A percentile compares a stretch with the other conserved stretches of the same genome.
phyloP scores from a whole-genome alignment of 345 rosid species.

The thale cress (Arabidopsis thaliana) region TAIR10.1 NC_003070.9:19225001-19225500 shows the following conservation, averaged over 20 bases:
- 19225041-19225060: slow-evolving; percentile 6
- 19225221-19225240: slow-evolving; percentile 47
- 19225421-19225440: slow-evolving; percentile 26
- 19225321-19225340: slow-evolving; percentile 27
- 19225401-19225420: slow-evolving; percentile 51
- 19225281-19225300: background rate
- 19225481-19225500: background rate
- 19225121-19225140: slow-evolving; percentile 42
- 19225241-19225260: slow-evolving; percentile 51
- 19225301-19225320: background rate
- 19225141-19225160: background rate
- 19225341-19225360: slow-evolving; percentile 44
- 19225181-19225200: slow-evolving; percentile 41
- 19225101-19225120: slow-evolving; percentile 42
- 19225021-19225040: slow-evolving; percentile 47
- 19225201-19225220: slow-evolving; percentile 16
- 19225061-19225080: slow-evolving; percentile 39
- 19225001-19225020: slow-evolving; percentile 30
- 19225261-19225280: background rate
- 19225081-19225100: background rate
- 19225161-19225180: slow-evolving; percentile 51
- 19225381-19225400: slow-evolving; percentile 1
- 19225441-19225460: background rate
- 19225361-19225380: slow-evolving; percentile 24
- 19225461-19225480: slow-evolving; percentile 3